These are phyloP conservation scores for Endoconidiophora laricicola DNA, from an alignment of 2,329 filamentous ascomycete genomes.

Conservation along the genomic window DNA sequence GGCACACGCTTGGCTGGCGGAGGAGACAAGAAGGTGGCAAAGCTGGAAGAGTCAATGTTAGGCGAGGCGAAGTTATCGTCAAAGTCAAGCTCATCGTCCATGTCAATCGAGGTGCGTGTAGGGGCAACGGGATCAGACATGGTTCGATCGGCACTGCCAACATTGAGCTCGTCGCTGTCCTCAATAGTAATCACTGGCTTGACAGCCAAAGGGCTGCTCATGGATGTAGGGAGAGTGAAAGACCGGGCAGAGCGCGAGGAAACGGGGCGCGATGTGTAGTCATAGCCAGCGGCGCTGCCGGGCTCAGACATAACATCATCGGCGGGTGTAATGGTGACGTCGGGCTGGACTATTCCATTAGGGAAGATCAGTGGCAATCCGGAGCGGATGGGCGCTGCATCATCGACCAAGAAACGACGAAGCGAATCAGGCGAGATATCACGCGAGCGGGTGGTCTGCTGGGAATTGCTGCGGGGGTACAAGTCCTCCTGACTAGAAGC, in stretches of 20 bases:
- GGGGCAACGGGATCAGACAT: not conserved
- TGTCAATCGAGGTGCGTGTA: constrained; percentile 1
- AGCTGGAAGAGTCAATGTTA: constrained; percentile 27
- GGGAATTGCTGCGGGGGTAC: not conserved
- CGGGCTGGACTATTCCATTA: not conserved
- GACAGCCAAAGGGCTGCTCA: constrained; percentile 4
- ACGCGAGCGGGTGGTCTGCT: constrained; percentile 18
- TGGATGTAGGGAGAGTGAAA: constrained; percentile 5
- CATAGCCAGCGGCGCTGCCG: not conserved
- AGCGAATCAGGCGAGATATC: constrained; percentile 41
- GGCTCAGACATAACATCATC: constrained; percentile 1
- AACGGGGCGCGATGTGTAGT: constrained; percentile 1
- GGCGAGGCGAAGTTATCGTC: constrained; percentile 47
- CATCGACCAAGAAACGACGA: constrained; percentile 33
- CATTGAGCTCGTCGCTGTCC: not conserved
- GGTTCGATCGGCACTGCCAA: not conserved
- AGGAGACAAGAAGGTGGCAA: constrained; percentile 33
- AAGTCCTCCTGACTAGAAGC: no score
- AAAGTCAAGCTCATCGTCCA: constrained; percentile 34
- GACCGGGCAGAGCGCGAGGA: constrained; percentile 6
- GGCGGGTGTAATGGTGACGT: constrained; percentile 8
- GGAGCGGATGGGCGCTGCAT: constrained; percentile 19
- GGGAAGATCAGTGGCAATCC: constrained; percentile 11
- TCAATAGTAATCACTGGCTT: not conserved
- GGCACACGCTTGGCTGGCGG: constrained; percentile 30